Evolutionary conservation across 2,329 filamentous ascomycete genomes (phyloP), one percentile per base, ranked within the genome.

Genomic region (Penicillium crustosum): DNA sequence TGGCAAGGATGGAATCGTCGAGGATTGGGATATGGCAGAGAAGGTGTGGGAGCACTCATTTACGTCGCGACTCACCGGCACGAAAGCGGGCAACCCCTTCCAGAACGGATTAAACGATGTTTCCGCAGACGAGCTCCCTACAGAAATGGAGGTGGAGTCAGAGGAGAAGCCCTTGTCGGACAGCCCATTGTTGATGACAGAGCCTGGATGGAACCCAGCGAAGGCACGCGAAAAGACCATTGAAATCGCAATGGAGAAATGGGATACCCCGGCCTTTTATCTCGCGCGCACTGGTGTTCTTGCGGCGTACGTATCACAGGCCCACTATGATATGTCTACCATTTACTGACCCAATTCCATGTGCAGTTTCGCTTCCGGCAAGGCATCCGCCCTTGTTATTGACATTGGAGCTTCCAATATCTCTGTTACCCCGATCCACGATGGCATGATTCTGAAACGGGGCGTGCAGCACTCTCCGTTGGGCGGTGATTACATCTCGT

Each of bases 231-330:
- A 99, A 79, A 96, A 94, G 83, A 88, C 89, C 41, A 93, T 97
- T 69, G 94, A 99, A 79, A 87, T 97, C 62, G 92, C 91, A 59
- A 97, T 99, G 88, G 94, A 99, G 81, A 90, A 87, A 71, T 99
- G 94, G 92, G 93, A 91, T 29, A 89, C 89, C 55, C 94, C 94
- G 19, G 94, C 94, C 6, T 97, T 97, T 76, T 99, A 93, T 83
- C 81, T 97, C 60, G 91, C 91, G 62, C 87, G 91, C 70, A 95
- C 88, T 53, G 92, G 93, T 27, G 93, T 97, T 43, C 84, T 97
- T 72, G 88, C 93, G 54, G 90, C 93, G 77, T 83, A 78, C 59
- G 80, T 79, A 19, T 79, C 21, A 53, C n/a, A 35, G 15, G 29
- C 21, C 25, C 47, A 50, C 49, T 15, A n/a, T 47, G 21, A 38